Base-by-base conservation (phyloP, 2,329 filamentous ascomycete species). In the Phaeosphaeria sp. region DNA sequence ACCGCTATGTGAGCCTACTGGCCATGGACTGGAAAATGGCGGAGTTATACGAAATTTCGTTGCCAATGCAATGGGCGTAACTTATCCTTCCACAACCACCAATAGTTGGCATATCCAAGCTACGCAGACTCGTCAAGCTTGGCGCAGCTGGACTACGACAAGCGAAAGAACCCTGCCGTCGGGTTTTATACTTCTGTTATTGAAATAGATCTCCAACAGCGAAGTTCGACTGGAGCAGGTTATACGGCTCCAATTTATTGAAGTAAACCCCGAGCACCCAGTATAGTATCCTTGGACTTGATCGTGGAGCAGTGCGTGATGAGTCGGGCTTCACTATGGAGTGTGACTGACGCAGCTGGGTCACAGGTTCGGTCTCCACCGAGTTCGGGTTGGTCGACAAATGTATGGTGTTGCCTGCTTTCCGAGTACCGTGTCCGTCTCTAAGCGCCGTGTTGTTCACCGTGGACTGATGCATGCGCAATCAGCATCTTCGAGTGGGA, bases 1-100 rank as follows among this genome's bases (percentile, higher is more conserved):
- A 53, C 50, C 50, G 50, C 50, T 22, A 22, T 46, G 50, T 53
- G 43, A 47, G 50, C 22, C 42, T 15, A 23, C 43, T 42, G 42
- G 18, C 27, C 42, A 20, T 36, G 18, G 11, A 22, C 15, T 33
- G 20, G n/a, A 46, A 18, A 22, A 25, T 50, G 20, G 13, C 36
- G 46, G 15, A 33, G 27, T 25, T 10, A 21, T 36, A 6, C 25
- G 21, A 39, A 27, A 9, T 22, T 20, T 27, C 21, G 49, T 27
- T 48, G 39, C 36, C 18, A 13, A 18, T 13, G 43, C 42, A 42
- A 51, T 39, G 15, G 17, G 15, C 36, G 15, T 6, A 15, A 5
- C 3, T 6, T 6, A 6, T 39, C 15, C 36, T 39, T 15, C 36
- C 13, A 15, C 17, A 39, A 17, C n/a, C 15, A 15, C 36, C 15